Evolutionary conservation across 2,329 filamentous ascomycete species (phyloP).

Genomic region (Botryotinia narcissicola): DNA sequence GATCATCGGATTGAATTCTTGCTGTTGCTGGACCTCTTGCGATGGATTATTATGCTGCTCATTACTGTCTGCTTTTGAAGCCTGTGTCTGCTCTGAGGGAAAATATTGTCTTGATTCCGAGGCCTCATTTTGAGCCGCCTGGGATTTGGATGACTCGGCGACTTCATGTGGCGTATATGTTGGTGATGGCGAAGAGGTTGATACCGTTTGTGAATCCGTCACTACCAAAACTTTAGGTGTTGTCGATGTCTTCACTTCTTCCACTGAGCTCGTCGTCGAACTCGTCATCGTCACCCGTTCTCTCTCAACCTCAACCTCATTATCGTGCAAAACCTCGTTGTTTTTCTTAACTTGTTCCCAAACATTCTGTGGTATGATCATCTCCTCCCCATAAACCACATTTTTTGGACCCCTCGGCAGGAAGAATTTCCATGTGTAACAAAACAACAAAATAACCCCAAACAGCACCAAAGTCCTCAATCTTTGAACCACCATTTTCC

Average conservation of each 20-base stretch:
- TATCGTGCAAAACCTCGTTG: not conserved
- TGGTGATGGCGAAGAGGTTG: not conserved
- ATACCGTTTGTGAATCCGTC: not conserved
- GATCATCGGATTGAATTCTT: slow-evolving; percentile 3
- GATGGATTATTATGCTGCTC: not conserved
- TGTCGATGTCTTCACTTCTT: not conserved
- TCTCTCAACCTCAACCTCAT: not conserved
- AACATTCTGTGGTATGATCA: not conserved
- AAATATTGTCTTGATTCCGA: not conserved
- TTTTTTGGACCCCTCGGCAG: not conserved
- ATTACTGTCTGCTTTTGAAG: not conserved
- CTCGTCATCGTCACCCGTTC: not conserved
- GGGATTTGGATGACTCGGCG: not conserved
- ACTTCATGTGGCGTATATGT: not conserved
- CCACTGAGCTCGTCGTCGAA: not conserved
- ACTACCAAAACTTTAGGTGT: too few species aligned
- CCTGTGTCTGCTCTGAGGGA: not conserved
- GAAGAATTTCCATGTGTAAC: slow-evolving; percentile 6
- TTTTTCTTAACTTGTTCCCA: not conserved
- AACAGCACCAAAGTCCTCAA: not conserved
- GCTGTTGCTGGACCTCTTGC: not conserved
- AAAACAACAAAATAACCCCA: not conserved
- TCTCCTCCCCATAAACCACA: not conserved
- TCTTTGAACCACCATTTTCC: not conserved
- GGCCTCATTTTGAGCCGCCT: not conserved